phyloP scores from a whole-genome alignment of 2,329 filamentous ascomycete species.

The Cytospora leucostoma region DNA sequence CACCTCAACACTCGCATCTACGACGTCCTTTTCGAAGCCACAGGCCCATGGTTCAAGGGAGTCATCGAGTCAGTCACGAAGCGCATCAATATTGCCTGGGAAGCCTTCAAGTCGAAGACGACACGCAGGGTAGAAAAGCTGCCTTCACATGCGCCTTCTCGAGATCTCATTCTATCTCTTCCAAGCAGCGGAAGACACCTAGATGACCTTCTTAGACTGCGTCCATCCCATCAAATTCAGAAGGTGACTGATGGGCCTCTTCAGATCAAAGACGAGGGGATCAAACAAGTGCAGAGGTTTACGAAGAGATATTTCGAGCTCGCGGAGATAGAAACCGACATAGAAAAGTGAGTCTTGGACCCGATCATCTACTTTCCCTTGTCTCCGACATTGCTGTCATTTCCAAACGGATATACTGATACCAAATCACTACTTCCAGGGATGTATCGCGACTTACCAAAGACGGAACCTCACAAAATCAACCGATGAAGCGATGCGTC shows the following conservation, averaged over 20 bases:
- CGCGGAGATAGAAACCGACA: not conserved
- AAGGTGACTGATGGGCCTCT: not conserved
- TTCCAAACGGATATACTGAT: not conserved
- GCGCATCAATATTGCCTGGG: constrained; percentile 42
- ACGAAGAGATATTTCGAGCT: constrained; percentile 10
- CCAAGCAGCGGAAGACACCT: constrained; percentile 43
- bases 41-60: constrained; percentile 34
- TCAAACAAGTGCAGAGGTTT: constrained; percentile 22
- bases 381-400: not conserved
- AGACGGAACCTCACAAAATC: too few relatives aligned
- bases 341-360: not conserved
- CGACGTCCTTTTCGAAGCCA: constrained; percentile 33
- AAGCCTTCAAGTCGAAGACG: constrained; percentile 40
- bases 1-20: constrained; percentile 30
- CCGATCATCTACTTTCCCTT: not conserved
- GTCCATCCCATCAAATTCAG: not conserved
- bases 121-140: constrained; percentile 44
- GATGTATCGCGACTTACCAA: not conserved
- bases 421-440: not conserved
- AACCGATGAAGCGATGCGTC: constrained; percentile 22
- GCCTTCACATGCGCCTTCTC: constrained; percentile 36
- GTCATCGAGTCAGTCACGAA: constrained; percentile 36
- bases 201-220: constrained; percentile 26
- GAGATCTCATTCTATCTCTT: constrained; percentile 41
- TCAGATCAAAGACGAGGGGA: constrained; percentile 5